Percentiles rank a stretch among this genome's conserved stretches.
These are phyloP conservation scores for Rhizomucor pusillus DNA, from an alignment of 371 early-diverging fungal genomes.

Conservation along the genomic window DNA sequence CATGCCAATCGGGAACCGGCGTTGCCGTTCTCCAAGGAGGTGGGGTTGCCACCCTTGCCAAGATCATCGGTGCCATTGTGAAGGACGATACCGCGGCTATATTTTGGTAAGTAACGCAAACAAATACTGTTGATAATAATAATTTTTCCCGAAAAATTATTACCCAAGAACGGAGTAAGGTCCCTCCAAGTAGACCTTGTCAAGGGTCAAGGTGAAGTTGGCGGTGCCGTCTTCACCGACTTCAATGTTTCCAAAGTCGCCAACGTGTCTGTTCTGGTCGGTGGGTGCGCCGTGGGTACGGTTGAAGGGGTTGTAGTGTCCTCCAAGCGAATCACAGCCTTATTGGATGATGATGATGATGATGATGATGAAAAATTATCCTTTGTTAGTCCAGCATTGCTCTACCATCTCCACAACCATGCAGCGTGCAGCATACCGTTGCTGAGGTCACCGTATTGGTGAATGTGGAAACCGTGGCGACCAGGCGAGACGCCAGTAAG, in stretches of 20 bases:
- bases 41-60: slow-evolving; percentile 71
- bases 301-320: slow-evolving; percentile 79
- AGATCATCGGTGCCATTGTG: slow-evolving; percentile 82
- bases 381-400: no score
- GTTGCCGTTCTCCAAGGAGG: slow-evolving; percentile 76
- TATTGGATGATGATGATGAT: not conserved
- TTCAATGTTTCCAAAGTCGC: slow-evolving; percentile 83
- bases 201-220: slow-evolving; percentile 50
- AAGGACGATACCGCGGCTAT: slow-evolving; percentile 77
- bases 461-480: slow-evolving; percentile 87
- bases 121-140: not conserved
- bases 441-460: slow-evolving; percentile 74
- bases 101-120: not conserved
- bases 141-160: not conserved
- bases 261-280: slow-evolving; percentile 69
- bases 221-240: slow-evolving; percentile 56
- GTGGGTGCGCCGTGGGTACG: slow-evolving; percentile 77
- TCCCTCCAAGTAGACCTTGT: slow-evolving; percentile 66
- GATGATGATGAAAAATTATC: no score
- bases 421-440: slow-evolving; percentile 54
- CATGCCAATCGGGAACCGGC: slow-evolving; percentile 82
- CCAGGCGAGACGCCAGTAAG: slow-evolving; percentile 69
- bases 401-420: no score
- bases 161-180: slow-evolving; percentile 72
- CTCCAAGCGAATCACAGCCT: slow-evolving; percentile 72